Evolutionary conservation across 2,329 filamentous ascomycete genomes (phyloP).

Genomic region (Thermothelomyces thermophilus): DNA sequence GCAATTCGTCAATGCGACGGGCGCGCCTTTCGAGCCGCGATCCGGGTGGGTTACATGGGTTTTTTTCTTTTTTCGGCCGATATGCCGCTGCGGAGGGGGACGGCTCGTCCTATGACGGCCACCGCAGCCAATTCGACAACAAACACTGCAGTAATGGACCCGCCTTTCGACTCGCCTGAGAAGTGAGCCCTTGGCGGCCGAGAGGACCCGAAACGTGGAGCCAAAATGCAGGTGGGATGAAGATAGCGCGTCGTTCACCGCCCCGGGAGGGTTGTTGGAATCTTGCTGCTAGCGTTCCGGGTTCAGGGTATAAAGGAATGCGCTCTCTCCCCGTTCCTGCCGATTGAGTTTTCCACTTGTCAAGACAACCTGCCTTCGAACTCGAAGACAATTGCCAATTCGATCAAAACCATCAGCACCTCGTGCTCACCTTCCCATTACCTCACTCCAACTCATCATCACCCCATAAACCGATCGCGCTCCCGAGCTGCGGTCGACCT

Average conservation of each 20-base stretch:
- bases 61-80: not conserved
- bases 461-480: conserved; percentile 45
- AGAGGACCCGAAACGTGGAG: conserved; percentile 19
- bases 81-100: not conserved
- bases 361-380: not conserved
- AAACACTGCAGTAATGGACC: not conserved
- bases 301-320: conserved; percentile 9
- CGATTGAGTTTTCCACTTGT: conserved; percentile 7
- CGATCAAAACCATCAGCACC: not conserved
- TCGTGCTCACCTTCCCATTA: not conserved
- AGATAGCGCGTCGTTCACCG: conserved; percentile 13
- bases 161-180: conserved; percentile 6
- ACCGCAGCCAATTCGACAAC: not conserved
- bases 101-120: not conserved
- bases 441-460: conserved; percentile 10
- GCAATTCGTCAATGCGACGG: not conserved
- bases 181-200: conserved; percentile 7
- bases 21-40: no score
- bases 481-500: conserved; percentile 51
- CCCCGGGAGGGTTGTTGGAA: not conserved
- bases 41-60: no score
- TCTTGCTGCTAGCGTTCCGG: not conserved
- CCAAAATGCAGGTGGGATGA: conserved; percentile 3
- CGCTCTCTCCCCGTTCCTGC: not conserved
- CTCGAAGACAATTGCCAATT: not conserved